These are phyloP conservation scores for Hydnum rufescens DNA, from an alignment of 768 basidiomycete genomes.

Conservation along the genomic window DNA sequence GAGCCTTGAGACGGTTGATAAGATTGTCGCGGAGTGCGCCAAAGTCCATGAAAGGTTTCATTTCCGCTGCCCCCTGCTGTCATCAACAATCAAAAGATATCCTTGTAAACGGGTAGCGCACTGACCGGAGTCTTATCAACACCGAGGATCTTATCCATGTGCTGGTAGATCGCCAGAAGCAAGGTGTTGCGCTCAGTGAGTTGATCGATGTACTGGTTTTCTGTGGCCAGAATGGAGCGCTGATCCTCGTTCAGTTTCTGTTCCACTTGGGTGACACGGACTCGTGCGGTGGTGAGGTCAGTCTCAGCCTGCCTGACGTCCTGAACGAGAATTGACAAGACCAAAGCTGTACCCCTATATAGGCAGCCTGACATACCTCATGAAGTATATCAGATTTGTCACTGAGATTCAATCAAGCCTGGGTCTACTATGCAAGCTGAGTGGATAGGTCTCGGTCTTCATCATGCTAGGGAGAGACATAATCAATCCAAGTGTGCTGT, in stretches of 20 bases:
- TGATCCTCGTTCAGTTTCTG: conserved; percentile 65
- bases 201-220: conserved; percentile 76
- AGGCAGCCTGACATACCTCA: conserved; percentile 17
- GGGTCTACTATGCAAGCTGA: neutral
- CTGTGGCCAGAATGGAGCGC: conserved; percentile 43
- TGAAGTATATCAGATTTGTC: conserved; percentile 74
- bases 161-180: conserved; percentile 81
- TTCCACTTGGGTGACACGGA: conserved; percentile 57
- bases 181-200: conserved; percentile 84
- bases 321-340: conserved; percentile 17
- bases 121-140: conserved; percentile 69
- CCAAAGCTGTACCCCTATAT: too few species aligned
- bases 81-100: neutral
- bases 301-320: conserved; percentile 44
- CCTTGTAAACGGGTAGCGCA: too few species aligned
- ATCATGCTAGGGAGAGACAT: conserved; percentile 5
- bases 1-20: conserved; percentile 63
- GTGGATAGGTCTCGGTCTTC: neutral
- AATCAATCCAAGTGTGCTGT: neutral
- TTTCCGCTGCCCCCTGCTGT: conserved; percentile 37
- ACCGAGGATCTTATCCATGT: conserved; percentile 87
- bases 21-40: conserved; percentile 87
- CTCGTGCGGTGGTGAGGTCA: conserved; percentile 39
- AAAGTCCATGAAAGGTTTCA: conserved; percentile 88
- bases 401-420: conserved; percentile 36